phyloP scores from a whole-genome alignment of 2,329 filamentous ascomycete species.

The Camptophora hylomeconis region DNA sequence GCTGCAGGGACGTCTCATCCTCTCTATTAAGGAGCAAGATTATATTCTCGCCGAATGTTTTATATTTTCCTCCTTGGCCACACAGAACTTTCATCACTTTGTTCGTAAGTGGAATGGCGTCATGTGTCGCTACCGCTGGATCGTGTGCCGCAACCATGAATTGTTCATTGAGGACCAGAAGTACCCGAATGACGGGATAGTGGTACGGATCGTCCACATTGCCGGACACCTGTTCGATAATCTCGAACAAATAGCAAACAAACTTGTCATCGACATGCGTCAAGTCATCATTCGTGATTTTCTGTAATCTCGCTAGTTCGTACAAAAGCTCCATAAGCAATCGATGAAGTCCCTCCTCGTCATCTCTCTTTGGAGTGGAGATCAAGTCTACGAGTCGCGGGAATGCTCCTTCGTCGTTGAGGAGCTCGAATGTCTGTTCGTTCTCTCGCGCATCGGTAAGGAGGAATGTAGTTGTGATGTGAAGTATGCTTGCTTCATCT shows the following conservation, averaged over 20 bases:
- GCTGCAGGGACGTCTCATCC: conserved; percentile 79
- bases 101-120: conserved; percentile 58
- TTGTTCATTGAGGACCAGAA: conserved; percentile 96
- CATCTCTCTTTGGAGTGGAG: conserved; percentile 45
- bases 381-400: conserved; percentile 72
- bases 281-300: conserved; percentile 63
- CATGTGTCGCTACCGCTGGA: conserved; percentile 22
- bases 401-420: conserved; percentile 80
- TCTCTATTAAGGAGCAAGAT: conserved; percentile 91
- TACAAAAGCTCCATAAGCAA: conserved; percentile 80
- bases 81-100: conserved; percentile 86
- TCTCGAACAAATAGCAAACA: conserved; percentile 66
- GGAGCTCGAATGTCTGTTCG: conserved; percentile 67
- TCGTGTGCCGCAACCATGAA: conserved; percentile 72
- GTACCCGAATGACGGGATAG: conserved; percentile 82
- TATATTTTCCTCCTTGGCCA: conserved; percentile 64
- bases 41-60: conserved; percentile 95
- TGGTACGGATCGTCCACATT: conserved; percentile 89
- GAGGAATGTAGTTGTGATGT: conserved; percentile 70
- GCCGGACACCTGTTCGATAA: conserved; percentile 77
- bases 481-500: conserved; percentile 66
- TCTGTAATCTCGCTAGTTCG: conserved; percentile 90
- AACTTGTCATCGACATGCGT: conserved; percentile 61
- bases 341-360: conserved; percentile 61
- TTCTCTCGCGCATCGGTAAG: conserved; percentile 73